Conservation (phyloP, 2,329 filamentous ascomycete species). For the Cytospora chrysosperma region DNA sequence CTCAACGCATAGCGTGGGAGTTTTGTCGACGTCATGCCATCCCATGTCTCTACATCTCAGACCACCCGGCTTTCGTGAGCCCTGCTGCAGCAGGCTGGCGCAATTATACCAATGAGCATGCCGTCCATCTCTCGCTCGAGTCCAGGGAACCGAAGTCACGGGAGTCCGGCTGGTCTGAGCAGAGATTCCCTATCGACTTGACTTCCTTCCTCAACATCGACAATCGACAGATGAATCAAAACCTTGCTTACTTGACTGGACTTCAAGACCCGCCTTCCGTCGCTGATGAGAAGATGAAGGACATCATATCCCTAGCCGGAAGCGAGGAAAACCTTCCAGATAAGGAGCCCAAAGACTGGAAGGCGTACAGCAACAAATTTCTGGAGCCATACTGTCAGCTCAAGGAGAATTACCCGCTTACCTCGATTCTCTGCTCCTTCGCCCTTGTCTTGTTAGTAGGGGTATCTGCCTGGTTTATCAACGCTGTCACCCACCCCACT, state of each 20-base stretch:
- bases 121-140: slow-evolving; percentile 49
- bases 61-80: slow-evolving; percentile 40
- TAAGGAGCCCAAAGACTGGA: slow-evolving; percentile 1
- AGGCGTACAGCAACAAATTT: neutral
- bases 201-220: slow-evolving; percentile 51
- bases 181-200: slow-evolving; percentile 48
- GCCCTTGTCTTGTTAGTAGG: neutral
- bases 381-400: neutral
- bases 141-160: slow-evolving; percentile 33
- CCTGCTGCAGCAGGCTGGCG: slow-evolving; percentile 33
- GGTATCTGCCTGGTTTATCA: slow-evolving; percentile 1
- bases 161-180: slow-evolving; percentile 36
- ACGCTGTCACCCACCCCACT: neutral
- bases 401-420: neutral
- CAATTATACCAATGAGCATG: slow-evolving; percentile 41
- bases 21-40: slow-evolving; percentile 48
- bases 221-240: slow-evolving; percentile 53
- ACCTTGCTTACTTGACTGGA: slow-evolving; percentile 49
- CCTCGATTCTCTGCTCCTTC: slow-evolving; percentile 3
- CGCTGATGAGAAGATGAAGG: slow-evolving; percentile 16
- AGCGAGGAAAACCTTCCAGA: neutral
- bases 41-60: slow-evolving; percentile 49
- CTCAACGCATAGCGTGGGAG: slow-evolving; percentile 42
- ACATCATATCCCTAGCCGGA: neutral
- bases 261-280: slow-evolving; percentile 29